These are phyloP conservation scores for Combretum micranthum DNA, from an alignment of 345 rosid genomes.

Conservation along the genomic window DNA sequence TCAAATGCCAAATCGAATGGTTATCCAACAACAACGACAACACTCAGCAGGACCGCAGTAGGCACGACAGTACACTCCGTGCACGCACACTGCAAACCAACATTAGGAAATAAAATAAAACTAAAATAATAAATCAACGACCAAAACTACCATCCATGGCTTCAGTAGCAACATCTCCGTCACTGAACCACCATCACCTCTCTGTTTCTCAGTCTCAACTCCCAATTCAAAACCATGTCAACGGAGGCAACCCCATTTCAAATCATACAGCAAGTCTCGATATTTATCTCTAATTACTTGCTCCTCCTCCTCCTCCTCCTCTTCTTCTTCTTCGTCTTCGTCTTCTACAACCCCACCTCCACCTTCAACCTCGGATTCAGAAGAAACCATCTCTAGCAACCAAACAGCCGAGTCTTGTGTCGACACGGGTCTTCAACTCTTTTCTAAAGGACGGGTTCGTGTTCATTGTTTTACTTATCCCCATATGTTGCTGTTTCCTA, in stretches of 20 bases:
- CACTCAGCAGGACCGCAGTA: too few species aligned
- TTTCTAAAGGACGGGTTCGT: constrained; percentile 71
- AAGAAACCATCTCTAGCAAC: constrained; percentile 11
- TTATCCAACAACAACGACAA: too few species aligned
- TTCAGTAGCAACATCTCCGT: constrained; percentile 52
- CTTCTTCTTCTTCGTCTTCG: too few species aligned
- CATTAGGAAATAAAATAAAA: too few species aligned
- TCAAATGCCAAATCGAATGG: too few species aligned
- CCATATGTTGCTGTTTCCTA: too few species aligned
- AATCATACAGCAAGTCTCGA: constrained; percentile 19
- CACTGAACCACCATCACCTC: constrained; percentile 42
- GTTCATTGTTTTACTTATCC: background rate
- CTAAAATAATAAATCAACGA: too few species aligned
- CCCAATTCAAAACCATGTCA: constrained; percentile 16
- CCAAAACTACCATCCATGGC: constrained; percentile 38
- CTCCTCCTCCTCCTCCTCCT: too few species aligned
- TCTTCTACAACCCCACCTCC: constrained; percentile 47
- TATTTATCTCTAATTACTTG: constrained; percentile 25
- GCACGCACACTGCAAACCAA: too few species aligned
- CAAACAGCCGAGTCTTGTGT: constrained; percentile 81
- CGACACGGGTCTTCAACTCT: constrained; percentile 75
- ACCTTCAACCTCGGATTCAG: constrained; percentile 23
- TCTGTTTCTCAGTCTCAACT: constrained; percentile 41
- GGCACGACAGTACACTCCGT: too few species aligned
- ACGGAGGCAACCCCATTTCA: constrained; percentile 12